Evolutionary conservation across 169 alveolate genomes (phyloP).

Genomic region (Plasmodium knowlesi): DNA sequence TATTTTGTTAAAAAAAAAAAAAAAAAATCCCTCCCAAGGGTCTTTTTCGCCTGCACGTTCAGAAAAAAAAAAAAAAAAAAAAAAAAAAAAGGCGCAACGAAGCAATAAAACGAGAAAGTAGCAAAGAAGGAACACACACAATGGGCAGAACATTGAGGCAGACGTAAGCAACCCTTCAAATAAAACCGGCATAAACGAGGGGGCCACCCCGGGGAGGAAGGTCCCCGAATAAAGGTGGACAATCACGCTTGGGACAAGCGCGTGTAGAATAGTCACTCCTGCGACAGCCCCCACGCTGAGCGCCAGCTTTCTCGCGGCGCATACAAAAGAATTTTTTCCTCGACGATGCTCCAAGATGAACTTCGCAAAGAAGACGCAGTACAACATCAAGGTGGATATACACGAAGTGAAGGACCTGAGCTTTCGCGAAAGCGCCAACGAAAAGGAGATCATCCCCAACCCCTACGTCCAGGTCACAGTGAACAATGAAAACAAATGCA

Average conservation of each 20-base stretch:
- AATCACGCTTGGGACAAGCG: neutral
- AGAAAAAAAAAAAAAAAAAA: neutral
- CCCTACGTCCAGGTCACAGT: slow-evolving; percentile 82
- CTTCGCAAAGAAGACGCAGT: slow-evolving; percentile 68
- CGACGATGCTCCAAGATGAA: neutral
- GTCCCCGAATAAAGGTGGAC: neutral
- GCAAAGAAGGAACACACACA: too few species aligned
- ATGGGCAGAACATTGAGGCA: neutral
- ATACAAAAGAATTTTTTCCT: neutral
- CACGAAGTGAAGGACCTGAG: slow-evolving; percentile 89
- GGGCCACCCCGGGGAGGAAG: neutral
- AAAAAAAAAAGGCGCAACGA: neutral
- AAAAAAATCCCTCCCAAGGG: neutral
- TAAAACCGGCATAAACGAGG: neutral
- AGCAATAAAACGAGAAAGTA: too few species aligned
- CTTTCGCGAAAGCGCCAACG: slow-evolving; percentile 86
- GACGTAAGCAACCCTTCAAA: neutral
- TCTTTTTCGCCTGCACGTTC: slow-evolving; percentile 7
- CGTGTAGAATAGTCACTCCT: too few species aligned
- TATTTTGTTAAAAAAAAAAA: neutral
- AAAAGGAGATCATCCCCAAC: slow-evolving; percentile 85
- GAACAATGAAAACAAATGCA: slow-evolving; percentile 76
- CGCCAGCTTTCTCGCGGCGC: too few species aligned
- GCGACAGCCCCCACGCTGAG: too few species aligned
- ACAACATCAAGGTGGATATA: slow-evolving; percentile 87